These are phyloP conservation scores for Polytrichum commune DNA, from an alignment of 225 moss, liverwort and hornwort genomes.

Conservation along the genomic window DNA sequence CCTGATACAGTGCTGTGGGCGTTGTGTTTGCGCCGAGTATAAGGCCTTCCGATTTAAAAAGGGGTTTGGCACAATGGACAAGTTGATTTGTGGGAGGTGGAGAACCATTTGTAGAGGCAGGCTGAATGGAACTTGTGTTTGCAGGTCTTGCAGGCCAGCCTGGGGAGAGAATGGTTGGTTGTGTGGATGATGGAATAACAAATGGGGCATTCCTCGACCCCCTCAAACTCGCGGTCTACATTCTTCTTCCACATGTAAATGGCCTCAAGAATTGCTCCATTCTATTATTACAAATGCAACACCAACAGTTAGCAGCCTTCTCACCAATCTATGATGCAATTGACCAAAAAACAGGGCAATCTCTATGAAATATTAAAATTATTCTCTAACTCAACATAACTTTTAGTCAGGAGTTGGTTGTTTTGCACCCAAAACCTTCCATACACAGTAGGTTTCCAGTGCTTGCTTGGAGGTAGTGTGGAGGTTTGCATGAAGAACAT, in stretches of 20 bases:
- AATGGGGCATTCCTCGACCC: slow-evolving; percentile 96
- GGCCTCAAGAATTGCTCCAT: slow-evolving; percentile 91
- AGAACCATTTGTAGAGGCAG: slow-evolving; percentile 98
- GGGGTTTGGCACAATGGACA: slow-evolving; percentile 97
- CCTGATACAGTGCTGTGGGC: too few relatives aligned
- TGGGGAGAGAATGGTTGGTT: slow-evolving; percentile 78
- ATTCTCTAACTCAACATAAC: too few relatives aligned
- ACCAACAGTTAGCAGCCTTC: not conserved
- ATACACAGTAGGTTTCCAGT: too few relatives aligned
- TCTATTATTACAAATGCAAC: slow-evolving; percentile 46
- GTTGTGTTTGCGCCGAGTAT: not conserved
- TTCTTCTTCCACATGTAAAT: slow-evolving; percentile 97
- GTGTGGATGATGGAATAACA: slow-evolving; percentile 99
- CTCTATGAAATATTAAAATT: too few relatives aligned
- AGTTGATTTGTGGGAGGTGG: slow-evolving; percentile 93
- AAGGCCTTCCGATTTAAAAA: slow-evolving; percentile 27
- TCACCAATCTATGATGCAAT: too few relatives aligned
- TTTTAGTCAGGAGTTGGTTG: too few relatives aligned
- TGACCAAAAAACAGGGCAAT: too few relatives aligned
- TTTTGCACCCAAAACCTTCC: too few relatives aligned
- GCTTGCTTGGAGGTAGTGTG: too few relatives aligned
- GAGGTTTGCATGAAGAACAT: too few relatives aligned
- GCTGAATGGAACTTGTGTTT: slow-evolving; percentile 93
- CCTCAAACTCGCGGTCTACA: slow-evolving; percentile 94
- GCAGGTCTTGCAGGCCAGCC: slow-evolving; percentile 90